phyloP scores from a whole-genome alignment of 2,329 filamentous ascomycete genomes.

The Dothideomycetes sp. region DNA sequence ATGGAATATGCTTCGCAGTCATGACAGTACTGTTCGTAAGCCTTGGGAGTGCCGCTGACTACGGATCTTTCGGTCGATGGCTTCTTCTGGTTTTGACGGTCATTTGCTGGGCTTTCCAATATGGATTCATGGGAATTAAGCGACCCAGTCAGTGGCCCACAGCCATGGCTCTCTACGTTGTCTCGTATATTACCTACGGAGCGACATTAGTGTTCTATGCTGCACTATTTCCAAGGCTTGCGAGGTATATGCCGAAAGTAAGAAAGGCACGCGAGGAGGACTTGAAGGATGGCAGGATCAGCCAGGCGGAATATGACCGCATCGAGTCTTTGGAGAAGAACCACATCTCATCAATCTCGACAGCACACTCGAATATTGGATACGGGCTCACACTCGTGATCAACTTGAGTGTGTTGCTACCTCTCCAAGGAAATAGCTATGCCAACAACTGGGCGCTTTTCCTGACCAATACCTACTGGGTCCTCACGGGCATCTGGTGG shows the following conservation, averaged over 20 bases:
- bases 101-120: constrained; percentile 52
- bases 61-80: constrained; percentile 52
- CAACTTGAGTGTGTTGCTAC: constrained; percentile 6
- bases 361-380: constrained; percentile 8
- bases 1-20: constrained; percentile 57
- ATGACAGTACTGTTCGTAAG: constrained; percentile 47
- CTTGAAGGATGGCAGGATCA: constrained; percentile 35
- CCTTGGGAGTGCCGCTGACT: constrained; percentile 48
- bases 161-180: constrained; percentile 52
- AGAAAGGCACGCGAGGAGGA: constrained; percentile 2
- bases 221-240: constrained; percentile 48
- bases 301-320: constrained; percentile 48
- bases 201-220: constrained; percentile 60
- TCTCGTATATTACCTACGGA: constrained; percentile 56
- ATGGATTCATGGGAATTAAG: constrained; percentile 57
- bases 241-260: constrained; percentile 6
- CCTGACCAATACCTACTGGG: constrained; percentile 9
- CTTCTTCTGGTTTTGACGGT: constrained; percentile 51
- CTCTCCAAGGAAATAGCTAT: constrained; percentile 1
- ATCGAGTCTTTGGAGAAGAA: constrained; percentile 38
- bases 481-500: constrained; percentile 52
- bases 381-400: constrained; percentile 7
- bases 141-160: constrained; percentile 47
- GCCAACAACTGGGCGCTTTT: constrained; percentile 8
- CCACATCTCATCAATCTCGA: constrained; percentile 9